These are phyloP conservation scores for Sungouiozyma ichnusensis DNA, from an alignment of 805 yeast species.

Conservation along the genomic window DNA sequence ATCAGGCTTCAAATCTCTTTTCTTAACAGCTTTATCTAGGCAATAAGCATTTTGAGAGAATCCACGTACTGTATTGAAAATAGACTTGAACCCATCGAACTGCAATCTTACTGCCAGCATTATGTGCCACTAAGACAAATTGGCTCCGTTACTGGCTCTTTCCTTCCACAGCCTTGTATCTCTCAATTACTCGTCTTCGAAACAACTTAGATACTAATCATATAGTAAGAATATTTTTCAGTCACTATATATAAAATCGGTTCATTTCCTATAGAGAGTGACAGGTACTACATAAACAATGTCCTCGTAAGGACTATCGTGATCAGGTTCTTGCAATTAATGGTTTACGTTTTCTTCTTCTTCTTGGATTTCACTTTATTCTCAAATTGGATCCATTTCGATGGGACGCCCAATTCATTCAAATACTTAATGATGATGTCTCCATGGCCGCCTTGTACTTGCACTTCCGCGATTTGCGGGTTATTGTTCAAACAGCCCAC, in stretches of 20 bases:
- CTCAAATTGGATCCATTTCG: constrained; percentile 52
- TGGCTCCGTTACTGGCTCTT: too few relatives aligned
- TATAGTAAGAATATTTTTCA: too few relatives aligned
- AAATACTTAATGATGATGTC: constrained; percentile 49
- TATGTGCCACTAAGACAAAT: too few relatives aligned
- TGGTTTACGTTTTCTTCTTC: constrained; percentile 27
- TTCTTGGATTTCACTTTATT: constrained; percentile 51
- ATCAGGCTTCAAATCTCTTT: not conserved
- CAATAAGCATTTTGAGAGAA: not conserved
- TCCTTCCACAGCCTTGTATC: too few relatives aligned
- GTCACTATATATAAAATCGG: too few relatives aligned
- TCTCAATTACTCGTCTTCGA: too few relatives aligned
- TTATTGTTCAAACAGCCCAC: constrained; percentile 39
- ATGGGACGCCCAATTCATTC: constrained; percentile 51
- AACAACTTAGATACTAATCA: too few relatives aligned
- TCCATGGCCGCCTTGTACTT: constrained; percentile 87
- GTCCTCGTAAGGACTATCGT: not conserved
- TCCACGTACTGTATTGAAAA: not conserved
- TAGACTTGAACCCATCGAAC: not conserved
- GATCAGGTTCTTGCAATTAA: too few relatives aligned
- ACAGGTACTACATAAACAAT: too few relatives aligned
- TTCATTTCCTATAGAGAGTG: too few relatives aligned
- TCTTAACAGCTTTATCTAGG: not conserved
- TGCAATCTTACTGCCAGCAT: not conserved
- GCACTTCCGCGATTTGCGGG: constrained; percentile 53